A percentile compares a stretch with the other conserved stretches of the same genome.
Conservation (phyloP, 148 eudicot genomes). For the Rhododendron kiyosumense region DNA sequence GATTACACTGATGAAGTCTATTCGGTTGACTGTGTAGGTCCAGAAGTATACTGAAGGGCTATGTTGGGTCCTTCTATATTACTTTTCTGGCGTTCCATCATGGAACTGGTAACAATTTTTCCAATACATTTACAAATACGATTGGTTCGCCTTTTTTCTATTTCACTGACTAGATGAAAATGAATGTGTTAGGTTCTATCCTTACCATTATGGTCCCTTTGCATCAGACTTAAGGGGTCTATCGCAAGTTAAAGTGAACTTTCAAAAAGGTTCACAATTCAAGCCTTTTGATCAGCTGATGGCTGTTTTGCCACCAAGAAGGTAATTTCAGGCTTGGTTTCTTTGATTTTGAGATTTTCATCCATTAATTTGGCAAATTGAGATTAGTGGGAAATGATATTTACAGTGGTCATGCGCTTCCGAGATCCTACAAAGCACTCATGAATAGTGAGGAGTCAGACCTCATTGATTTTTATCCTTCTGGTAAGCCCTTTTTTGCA, state of each 20-base stretch:
- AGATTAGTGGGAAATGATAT: neutral
- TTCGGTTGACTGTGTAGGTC: conserved; percentile 26
- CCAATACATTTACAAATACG: neutral
- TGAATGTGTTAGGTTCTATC: conserved; percentile 37
- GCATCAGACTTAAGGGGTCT: conserved; percentile 61
- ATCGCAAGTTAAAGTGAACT: conserved; percentile 25
- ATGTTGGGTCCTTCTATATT: conserved; percentile 26
- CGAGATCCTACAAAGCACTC: conserved; percentile 28
- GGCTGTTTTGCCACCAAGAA: conserved; percentile 64
- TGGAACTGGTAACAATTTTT: conserved; percentile 28
- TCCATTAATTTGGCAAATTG: neutral
- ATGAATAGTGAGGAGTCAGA: conserved; percentile 39
- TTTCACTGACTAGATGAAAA: neutral
- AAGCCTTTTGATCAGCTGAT: conserved; percentile 59
- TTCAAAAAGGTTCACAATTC: conserved; percentile 43
- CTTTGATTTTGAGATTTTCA: neutral
- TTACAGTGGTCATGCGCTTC: conserved; percentile 55
- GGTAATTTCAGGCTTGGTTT: conserved; percentile 21
- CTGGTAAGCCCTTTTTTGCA: conserved; percentile 22
- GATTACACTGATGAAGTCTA: neutral
- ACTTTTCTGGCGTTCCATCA: conserved; percentile 41
- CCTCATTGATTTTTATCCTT: conserved; percentile 42
- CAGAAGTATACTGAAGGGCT: conserved; percentile 44
- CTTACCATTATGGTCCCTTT: conserved; percentile 43
- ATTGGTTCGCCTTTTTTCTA: neutral